These are phyloP conservation scores for Colletotrichum karsti DNA, from an alignment of 2,329 filamentous ascomycete genomes.

Conservation along the genomic window DNA sequence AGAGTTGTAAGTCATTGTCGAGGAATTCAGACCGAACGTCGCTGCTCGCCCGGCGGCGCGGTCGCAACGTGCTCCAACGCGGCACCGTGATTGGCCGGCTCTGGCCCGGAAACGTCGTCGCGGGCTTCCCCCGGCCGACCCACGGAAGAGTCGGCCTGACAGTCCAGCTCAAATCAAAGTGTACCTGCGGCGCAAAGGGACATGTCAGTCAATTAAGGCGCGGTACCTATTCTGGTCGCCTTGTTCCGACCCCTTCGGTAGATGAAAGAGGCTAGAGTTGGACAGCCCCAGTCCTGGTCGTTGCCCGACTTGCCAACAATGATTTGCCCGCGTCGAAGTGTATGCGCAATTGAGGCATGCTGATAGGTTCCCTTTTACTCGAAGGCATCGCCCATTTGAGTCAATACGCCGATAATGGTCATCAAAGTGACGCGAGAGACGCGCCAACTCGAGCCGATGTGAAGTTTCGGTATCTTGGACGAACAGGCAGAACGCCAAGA, in stretches of 20 bases:
- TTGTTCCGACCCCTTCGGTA: background rate
- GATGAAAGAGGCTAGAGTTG: slow-evolving; percentile 5
- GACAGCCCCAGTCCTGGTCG: background rate
- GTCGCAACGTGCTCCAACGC: slow-evolving; percentile 11
- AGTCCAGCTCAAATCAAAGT: background rate
- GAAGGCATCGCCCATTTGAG: background rate
- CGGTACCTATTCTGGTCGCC: background rate
- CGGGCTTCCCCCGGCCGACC: background rate
- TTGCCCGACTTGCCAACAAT: slow-evolving; percentile 1
- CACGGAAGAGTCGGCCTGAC: slow-evolving; percentile 12
- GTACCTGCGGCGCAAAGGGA: slow-evolving; percentile 4
- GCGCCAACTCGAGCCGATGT: background rate
- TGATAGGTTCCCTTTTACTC: background rate
- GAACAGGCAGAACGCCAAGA: background rate
- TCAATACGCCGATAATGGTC: background rate
- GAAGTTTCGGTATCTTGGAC: background rate
- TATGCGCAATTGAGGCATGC: background rate
- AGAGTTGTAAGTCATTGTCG: background rate
- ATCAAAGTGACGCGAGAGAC: background rate
- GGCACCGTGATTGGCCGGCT: slow-evolving; percentile 7
- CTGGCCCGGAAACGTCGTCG: background rate
- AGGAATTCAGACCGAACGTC: background rate
- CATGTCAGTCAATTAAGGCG: background rate
- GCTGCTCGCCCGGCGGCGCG: background rate
- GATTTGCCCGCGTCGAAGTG: background rate